phyloP scores from a whole-genome alignment of 2,329 filamentous ascomycete species.

The Fusarium aywerte region DNA sequence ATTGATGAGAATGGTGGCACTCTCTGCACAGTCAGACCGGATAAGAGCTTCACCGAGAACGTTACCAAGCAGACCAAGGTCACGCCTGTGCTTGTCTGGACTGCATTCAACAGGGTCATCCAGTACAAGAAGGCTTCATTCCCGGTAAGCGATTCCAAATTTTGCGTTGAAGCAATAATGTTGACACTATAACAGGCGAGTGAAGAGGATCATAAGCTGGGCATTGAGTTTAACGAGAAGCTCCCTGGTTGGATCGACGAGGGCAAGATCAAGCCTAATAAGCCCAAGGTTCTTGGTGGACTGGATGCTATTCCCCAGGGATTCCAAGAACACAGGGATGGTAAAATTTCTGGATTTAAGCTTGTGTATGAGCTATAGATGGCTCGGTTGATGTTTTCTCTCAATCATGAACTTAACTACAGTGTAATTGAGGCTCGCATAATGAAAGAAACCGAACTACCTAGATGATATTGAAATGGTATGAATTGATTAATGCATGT shows the following conservation, averaged over 20 bases:
- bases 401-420: background rate
- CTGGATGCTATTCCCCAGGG: conserved; percentile 49
- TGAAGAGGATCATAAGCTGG: conserved; percentile 52
- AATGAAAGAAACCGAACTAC: background rate
- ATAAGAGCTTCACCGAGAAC: conserved; percentile 53
- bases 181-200: conserved; percentile 44
- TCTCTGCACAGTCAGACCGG: conserved; percentile 56
- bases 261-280: conserved; percentile 52
- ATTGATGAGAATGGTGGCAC: conserved; percentile 44
- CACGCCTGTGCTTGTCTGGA: conserved; percentile 57
- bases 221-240: conserved; percentile 52
- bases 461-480: background rate
- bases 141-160: conserved; percentile 48
- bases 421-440: background rate
- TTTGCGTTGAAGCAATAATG: background rate
- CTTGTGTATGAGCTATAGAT: conserved; percentile 51
- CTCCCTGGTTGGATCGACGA: conserved; percentile 50
- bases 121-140: conserved; percentile 51
- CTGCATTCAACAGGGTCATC: conserved; percentile 55
- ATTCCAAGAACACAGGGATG: conserved; percentile 54
- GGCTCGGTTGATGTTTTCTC: background rate
- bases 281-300: conserved; percentile 46
- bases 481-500: background rate
- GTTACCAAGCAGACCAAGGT: conserved; percentile 50
- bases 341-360: conserved; percentile 54